A percentile compares a stretch with the other conserved stretches of the same genome.
phyloP scores from a whole-genome alignment of 441 rosid genomes.

The Omphalea diandra region DNA sequence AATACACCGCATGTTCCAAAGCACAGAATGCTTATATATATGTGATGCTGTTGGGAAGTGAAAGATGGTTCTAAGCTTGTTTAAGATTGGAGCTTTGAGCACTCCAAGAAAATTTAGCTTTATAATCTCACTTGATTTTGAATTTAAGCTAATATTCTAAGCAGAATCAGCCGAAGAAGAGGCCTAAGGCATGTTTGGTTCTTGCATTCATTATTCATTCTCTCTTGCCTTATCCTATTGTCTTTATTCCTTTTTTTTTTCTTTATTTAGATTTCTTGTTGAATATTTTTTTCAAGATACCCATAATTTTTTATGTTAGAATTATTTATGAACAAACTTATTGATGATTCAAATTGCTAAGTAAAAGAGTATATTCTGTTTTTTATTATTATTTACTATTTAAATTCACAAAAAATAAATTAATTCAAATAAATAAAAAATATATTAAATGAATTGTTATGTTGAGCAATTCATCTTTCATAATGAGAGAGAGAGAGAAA shows the following conservation, averaged over 20 bases:
- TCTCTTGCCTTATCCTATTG: neutral
- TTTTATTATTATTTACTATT: too few relatives aligned
- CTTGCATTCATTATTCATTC: slow-evolving; percentile 11
- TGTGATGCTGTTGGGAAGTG: neutral
- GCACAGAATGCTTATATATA: neutral
- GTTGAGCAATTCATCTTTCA: too few relatives aligned
- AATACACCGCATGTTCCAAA: neutral
- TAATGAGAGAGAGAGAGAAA: too few relatives aligned
- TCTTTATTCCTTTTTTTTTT: neutral
- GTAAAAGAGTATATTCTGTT: too few relatives aligned
- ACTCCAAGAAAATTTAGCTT: neutral
- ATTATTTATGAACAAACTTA: too few relatives aligned
- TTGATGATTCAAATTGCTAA: too few relatives aligned
- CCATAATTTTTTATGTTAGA: neutral
- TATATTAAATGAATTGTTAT: too few relatives aligned
- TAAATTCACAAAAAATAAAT: too few relatives aligned
- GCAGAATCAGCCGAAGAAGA: neutral
- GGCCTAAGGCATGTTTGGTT: slow-evolving; percentile 17
- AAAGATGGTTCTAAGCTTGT: slow-evolving; percentile 15
- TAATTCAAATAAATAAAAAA: too few relatives aligned
- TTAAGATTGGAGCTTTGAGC: neutral
- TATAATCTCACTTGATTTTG: neutral
- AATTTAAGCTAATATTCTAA: neutral
- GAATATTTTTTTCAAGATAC: neutral
- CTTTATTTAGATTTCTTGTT: neutral